Conservation (phyloP, 2,329 filamentous ascomycete species). For the Paecilomyces sp. region DNA sequence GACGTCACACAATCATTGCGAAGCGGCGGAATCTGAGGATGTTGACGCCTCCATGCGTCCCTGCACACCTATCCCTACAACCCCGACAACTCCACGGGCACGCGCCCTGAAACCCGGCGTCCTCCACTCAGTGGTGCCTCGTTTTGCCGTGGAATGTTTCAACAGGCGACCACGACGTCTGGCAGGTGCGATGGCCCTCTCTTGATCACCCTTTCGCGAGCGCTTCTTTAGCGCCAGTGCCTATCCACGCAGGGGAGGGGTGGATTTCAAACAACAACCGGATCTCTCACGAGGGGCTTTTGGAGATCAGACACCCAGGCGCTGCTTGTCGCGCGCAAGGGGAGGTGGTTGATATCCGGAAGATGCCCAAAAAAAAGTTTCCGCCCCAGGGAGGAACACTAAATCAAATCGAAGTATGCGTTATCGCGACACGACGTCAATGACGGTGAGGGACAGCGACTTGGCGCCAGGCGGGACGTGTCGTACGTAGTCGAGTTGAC, state of each 20-base stretch:
- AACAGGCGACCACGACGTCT: neutral
- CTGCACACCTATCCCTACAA: slow-evolving; percentile 1
- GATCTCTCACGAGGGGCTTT: neutral
- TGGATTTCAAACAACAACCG: neutral
- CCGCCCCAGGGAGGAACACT: neutral
- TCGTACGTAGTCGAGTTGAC: neutral
- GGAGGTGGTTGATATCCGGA: neutral
- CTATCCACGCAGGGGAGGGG: neutral
- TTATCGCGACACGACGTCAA: neutral
- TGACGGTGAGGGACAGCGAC: neutral
- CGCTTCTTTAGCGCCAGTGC: neutral
- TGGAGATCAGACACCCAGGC: neutral
- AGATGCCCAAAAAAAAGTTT: neutral
- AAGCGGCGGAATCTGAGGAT: slow-evolving; percentile 9
- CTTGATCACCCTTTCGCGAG: neutral
- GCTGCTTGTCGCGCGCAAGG: neutral
- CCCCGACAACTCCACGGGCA: slow-evolving; percentile 3
- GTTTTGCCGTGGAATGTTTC: neutral
- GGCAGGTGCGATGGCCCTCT: neutral
- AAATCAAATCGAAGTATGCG: neutral
- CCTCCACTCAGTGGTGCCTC: neutral
- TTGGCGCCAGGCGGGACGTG: neutral
- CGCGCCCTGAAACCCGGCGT: slow-evolving; percentile 7
- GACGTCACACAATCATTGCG: slow-evolving; percentile 20
- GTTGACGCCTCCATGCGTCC: slow-evolving; percentile 10